Base-by-base conservation (phyloP, 225 moss, liverwort and hornwort genomes). In the Pleurozium schreberi region DNA sequence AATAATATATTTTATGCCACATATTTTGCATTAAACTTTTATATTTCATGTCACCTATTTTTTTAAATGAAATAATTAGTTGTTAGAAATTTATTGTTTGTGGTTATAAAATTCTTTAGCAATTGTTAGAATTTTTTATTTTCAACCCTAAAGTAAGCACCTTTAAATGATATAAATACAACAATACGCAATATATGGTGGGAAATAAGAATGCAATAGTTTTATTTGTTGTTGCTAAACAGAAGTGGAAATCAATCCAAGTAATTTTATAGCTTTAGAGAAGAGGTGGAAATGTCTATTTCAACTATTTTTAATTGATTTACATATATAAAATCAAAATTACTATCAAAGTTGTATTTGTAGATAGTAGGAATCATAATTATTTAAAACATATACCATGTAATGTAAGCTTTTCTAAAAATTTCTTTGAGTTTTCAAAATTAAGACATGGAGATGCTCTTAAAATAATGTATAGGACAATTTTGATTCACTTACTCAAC, bases 1-100 rank as follows among this genome's bases (percentile, higher is more conserved):
- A n/a, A n/a, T n/a, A 15, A 27, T 15, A n/a, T 71, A 5, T 27
- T 1, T 14, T 8, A 14, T 42, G 2, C 5, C 0, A 70, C 0
- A 5, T 42, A 27, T 23, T 27, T 16, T 43, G 4, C 1, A 8
- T 69, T 8, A 6, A 69, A 71, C 9, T 43, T 9, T 9, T 0
- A 25, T 13, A 27, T 42, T 26, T n/a, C n/a, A n/a, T n/a, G n/a
- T n/a, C n/a, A n/a, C n/a, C n/a, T n/a, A n/a, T n/a, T 42, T 27
- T 16, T 3, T 27, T 43, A 26, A 26, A 40, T 69, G 4, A 5
- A 71, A 42, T 26, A 15, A 38, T 25, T 68, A 20, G 21, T 38
- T 38, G 11, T 67, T 38, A 21, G 6, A 67, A 67, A 66, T 20
- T n/a, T 36, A 36, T 19, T 36, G 36, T 66, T 66, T 66, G 12